Conservation (phyloP, 495 filamentous ascomycete species). For the Penicillium soppii region DNA sequence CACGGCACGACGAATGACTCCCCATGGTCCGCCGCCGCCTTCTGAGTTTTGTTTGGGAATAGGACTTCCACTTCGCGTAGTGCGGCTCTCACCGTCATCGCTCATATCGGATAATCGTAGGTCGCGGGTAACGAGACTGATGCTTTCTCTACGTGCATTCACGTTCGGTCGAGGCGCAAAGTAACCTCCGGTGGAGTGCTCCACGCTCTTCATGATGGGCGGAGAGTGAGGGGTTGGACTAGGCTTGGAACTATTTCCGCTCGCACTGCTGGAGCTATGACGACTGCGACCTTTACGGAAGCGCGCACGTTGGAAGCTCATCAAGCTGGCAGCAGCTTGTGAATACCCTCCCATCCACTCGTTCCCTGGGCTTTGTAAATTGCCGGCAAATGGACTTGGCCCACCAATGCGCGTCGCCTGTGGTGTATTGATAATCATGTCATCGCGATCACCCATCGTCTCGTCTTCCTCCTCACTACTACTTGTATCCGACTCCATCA, state of each 20-base stretch:
- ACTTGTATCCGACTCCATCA: conserved; percentile 76
- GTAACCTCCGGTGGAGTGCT: conserved; percentile 47
- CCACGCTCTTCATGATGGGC: conserved; percentile 61
- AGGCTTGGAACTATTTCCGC: conserved; percentile 66
- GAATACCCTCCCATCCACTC: conserved; percentile 63
- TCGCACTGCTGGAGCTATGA: conserved; percentile 70
- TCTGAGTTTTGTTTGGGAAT: conserved; percentile 38
- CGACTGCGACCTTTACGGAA: conserved; percentile 55
- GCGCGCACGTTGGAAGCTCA: conserved; percentile 72
- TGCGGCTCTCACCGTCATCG: conserved; percentile 66
- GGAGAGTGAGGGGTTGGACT: conserved; percentile 65
- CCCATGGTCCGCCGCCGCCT: conserved; percentile 40
- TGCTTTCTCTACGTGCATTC: conserved; percentile 71
- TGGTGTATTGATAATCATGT: conserved; percentile 65
- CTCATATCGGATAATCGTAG: conserved; percentile 82
- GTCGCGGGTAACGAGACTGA: conserved; percentile 84
- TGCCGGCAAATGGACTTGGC: conserved; percentile 47
- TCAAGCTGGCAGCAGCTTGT: conserved; percentile 66
- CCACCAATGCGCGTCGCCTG: conserved; percentile 42
- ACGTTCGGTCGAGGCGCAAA: conserved; percentile 46
- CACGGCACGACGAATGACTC: conserved; percentile 64
- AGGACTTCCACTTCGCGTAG: conserved; percentile 44
- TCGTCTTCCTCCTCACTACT: conserved; percentile 74
- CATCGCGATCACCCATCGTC: conserved; percentile 75
- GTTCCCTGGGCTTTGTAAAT: conserved; percentile 48